Evolutionary conservation across 331 rosid species (phyloP), one percentile per base, ranked within the genome.

Genomic region (Telfairia occidentalis): DNA sequence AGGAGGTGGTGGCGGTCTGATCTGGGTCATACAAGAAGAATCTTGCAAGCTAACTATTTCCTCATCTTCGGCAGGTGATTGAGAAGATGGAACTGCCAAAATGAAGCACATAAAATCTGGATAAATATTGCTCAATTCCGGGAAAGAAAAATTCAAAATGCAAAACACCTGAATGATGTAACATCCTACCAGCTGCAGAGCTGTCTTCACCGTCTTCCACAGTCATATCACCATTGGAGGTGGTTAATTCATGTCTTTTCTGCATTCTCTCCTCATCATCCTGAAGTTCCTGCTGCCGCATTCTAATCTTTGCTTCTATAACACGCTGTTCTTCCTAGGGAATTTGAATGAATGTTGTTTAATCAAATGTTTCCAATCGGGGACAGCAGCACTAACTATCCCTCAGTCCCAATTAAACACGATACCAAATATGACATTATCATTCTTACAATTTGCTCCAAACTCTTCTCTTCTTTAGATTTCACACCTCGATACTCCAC

Each of bases 251-350:
- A 74, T 82, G 85, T 81, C 93, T 90, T 83, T 85, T 87, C 75
- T 86, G 90, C 89, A 87, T 81, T 90, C 96, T 92, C 64, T 90
- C 97, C 81, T 89, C 97, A 74, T 95, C 99, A 79, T 90, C 97
- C 82, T 79, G 90, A 80, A 95, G 85, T 83, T 95, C 97, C 78
- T 92, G 87, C 83, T 85, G 90, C 50, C 91, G 96, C 78, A 92
- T 95, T 89, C 97, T 95, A 78, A 95, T 92, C 86, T 92, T 90
- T 32, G 99, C 99, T 85, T 95, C 99, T 69, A 95, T 95, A 77
- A 95, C 99, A 54, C 99, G 96, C 60, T 95, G 99, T 85, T 95
- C 99, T 80, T 95, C 99, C 97, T 92, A 80, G 80, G 72, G 50
- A 79, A 35, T 71, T 83, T 32, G 11, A 64, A 71, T 70, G 35